A percentile compares a stretch with the other conserved stretches of the same genome.
Conservation (phyloP, 2,329 filamentous ascomycete species). For the Fusarium sp. region DNA sequence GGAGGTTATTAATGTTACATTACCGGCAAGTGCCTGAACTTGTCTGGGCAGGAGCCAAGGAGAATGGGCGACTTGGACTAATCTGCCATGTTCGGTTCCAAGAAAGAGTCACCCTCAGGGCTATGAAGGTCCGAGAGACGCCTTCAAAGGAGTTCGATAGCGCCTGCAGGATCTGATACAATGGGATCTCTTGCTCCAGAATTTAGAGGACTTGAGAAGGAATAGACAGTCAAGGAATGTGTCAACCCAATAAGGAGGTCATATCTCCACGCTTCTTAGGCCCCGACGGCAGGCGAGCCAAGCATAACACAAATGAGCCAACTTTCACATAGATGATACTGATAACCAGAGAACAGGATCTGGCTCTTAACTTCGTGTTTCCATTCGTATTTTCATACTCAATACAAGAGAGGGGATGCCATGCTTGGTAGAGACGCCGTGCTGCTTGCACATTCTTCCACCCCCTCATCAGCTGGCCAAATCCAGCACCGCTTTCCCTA, state of each 20-base stretch:
- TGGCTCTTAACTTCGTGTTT: conserved; percentile 31
- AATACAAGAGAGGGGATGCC: conserved; percentile 58
- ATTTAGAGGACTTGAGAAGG: too few relatives aligned
- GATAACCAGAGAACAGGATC: background rate
- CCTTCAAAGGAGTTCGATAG: too few relatives aligned
- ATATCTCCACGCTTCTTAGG: too few relatives aligned
- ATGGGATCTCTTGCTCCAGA: too few relatives aligned
- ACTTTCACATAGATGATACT: background rate
- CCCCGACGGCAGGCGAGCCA: too few relatives aligned
- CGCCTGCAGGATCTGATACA: too few relatives aligned
- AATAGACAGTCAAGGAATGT: too few relatives aligned
- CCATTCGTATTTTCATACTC: conserved; percentile 42
- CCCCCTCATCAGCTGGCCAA: conserved; percentile 23
- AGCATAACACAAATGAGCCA: background rate
- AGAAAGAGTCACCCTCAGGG: background rate
- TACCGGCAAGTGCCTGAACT: background rate
- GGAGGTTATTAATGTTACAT: background rate
- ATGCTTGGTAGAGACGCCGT: conserved; percentile 47
- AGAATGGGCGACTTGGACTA: background rate
- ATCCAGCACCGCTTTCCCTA: conserved; percentile 25
- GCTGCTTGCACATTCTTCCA: conserved; percentile 44
- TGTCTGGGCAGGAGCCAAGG: background rate
- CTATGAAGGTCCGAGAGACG: background rate
- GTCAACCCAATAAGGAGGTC: too few relatives aligned
- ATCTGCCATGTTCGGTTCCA: background rate